Percentiles rank a stretch among this genome's conserved stretches.
These are phyloP conservation scores for Penicillium sp. DNA, from an alignment of 2,329 filamentous ascomycete genomes.

Conservation along the genomic window DNA sequence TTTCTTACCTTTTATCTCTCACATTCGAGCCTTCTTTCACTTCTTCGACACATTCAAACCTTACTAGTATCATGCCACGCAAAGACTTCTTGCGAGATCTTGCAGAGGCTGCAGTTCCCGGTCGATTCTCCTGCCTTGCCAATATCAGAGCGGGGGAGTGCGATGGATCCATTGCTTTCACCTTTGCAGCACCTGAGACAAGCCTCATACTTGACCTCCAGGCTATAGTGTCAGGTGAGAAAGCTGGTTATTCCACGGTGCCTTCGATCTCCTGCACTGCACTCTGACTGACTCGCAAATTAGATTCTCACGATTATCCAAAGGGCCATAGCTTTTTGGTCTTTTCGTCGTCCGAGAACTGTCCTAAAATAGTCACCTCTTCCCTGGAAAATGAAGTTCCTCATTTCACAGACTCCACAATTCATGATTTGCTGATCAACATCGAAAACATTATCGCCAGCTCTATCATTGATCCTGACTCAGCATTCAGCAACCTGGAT, in stretches of 20 bases:
- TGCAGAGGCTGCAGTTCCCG: constrained; percentile 39
- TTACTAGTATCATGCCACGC: constrained; percentile 64
- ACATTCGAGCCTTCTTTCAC: no score
- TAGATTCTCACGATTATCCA: constrained; percentile 62
- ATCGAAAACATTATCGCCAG: constrained; percentile 43
- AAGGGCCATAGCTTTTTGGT: constrained; percentile 51
- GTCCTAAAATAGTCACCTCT: constrained; percentile 27
- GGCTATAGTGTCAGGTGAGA: constrained; percentile 42
- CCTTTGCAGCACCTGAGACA: constrained; percentile 41
- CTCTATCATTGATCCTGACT: constrained; percentile 13
- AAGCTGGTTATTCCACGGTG: background rate
- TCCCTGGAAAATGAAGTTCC: constrained; percentile 48
- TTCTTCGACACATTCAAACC: no score
- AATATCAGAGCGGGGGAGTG: constrained; percentile 62
- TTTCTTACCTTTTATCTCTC: no score
- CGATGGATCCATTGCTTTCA: constrained; percentile 70
- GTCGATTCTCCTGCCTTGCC: constrained; percentile 51
- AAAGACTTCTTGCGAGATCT: constrained; percentile 64
- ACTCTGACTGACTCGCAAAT: constrained; percentile 16
- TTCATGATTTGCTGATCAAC: constrained; percentile 51
- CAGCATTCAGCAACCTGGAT: constrained; percentile 9
- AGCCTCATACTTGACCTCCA: constrained; percentile 35
- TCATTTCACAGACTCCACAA: constrained; percentile 37
- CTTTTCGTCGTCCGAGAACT: constrained; percentile 45
- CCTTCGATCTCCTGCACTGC: background rate